Conservation (phyloP, 176 grass and related monocot species). For the Aegilops umbellulata region DNA sequence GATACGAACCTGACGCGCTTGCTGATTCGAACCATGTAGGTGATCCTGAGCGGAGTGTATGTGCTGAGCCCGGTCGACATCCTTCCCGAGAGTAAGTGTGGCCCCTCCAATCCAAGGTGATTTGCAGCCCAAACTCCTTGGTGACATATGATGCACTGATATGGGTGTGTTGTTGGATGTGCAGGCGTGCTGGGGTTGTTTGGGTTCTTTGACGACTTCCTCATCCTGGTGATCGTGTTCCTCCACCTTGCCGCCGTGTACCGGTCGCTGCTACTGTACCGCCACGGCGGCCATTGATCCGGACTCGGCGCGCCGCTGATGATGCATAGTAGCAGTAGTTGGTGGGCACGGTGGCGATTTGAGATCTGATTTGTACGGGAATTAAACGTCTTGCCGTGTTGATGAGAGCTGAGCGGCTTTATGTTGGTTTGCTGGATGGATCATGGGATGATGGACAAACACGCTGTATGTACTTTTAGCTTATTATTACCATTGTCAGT, state of each 20-base stretch:
- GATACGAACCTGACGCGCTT: slow-evolving; percentile 6
- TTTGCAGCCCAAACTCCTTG: too few species aligned
- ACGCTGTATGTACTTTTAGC: neutral
- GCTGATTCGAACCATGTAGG: slow-evolving; percentile 53
- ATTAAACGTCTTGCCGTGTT: neutral
- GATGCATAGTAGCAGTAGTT: neutral
- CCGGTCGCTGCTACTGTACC: slow-evolving; percentile 82
- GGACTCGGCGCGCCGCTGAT: too few species aligned
- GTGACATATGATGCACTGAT: too few species aligned
- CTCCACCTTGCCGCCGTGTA: slow-evolving; percentile 85
- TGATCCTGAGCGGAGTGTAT: slow-evolving; percentile 68
- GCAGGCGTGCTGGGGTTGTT: slow-evolving; percentile 70
- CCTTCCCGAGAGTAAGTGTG: slow-evolving; percentile 67
- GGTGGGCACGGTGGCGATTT: neutral
- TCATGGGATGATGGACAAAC: neutral
- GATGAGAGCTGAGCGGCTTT: neutral
- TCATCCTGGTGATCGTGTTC: slow-evolving; percentile 80
- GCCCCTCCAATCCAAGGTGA: too few species aligned
- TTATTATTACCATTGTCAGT: neutral
- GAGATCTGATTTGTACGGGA: neutral
- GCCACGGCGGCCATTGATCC: slow-evolving; percentile 48
- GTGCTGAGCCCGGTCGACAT: slow-evolving; percentile 90
- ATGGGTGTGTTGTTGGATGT: neutral
- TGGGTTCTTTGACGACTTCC: slow-evolving; percentile 73
- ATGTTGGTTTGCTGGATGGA: neutral